phyloP scores from a whole-genome alignment of 208 protist species.

The Trypanosoma grayi region DNA sequence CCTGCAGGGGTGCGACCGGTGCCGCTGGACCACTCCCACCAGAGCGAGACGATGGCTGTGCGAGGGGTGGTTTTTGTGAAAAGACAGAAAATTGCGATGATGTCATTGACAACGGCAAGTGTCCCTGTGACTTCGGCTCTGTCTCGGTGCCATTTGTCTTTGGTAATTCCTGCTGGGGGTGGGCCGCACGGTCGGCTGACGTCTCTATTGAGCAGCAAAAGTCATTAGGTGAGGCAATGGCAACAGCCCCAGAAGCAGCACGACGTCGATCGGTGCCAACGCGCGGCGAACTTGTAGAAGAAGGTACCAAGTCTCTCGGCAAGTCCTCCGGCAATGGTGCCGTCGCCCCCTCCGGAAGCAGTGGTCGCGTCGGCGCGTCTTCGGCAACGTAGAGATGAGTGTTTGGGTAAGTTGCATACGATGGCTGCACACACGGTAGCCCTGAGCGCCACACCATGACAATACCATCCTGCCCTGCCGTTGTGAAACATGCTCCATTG shows the following conservation, averaged over 20 bases:
- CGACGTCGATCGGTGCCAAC: neutral
- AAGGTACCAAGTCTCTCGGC: neutral
- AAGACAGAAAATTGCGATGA: conserved; percentile 1
- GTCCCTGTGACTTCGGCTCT: neutral
- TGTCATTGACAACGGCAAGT: neutral
- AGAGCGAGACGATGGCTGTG: conserved; percentile 11
- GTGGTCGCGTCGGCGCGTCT: neutral
- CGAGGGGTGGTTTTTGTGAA: conserved; percentile 23
- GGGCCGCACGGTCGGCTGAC: neutral
- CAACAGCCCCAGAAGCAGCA: neutral
- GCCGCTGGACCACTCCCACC: neutral
- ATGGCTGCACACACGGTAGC: conserved; percentile 25
- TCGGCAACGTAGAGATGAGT: neutral
- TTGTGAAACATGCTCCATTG: conserved; percentile 59
- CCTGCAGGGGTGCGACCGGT: neutral
- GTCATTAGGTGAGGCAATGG: neutral
- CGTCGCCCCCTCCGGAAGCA: neutral
- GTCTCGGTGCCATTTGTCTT: neutral
- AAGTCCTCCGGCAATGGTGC: neutral
- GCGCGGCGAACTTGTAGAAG: neutral
- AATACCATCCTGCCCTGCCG: conserved; percentile 63
- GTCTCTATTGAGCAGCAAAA: conserved; percentile 10
- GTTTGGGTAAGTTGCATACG: conserved; percentile 1
- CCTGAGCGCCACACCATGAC: conserved; percentile 85
- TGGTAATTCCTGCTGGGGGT: neutral